Base-by-base conservation (phyloP, 2,329 filamentous ascomycete genomes). In the Setomelanomma holmii region DNA sequence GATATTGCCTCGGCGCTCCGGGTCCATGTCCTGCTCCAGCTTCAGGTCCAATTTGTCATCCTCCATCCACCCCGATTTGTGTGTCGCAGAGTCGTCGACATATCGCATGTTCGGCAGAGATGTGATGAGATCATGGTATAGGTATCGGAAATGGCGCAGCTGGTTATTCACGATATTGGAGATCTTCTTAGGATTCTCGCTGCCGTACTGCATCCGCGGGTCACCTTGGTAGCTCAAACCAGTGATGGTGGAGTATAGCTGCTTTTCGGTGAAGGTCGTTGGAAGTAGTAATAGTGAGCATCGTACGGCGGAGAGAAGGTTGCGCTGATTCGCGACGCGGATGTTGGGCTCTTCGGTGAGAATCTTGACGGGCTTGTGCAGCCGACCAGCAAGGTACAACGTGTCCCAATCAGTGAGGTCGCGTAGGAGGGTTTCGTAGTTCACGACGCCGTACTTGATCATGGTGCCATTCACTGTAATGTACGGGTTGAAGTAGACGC, bases 321-420 rank as follows among this genome's bases (percentile, higher is more conserved):
- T 99, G 74, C 96, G 89, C 75, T 99, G 95, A 75, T 99, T 98
- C 4, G 93, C 91, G 24, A 98, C 85, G 24, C 95, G 90, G 35
- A 99, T 92, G 43, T 88, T 88, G 0, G 95, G 91, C 68, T 99
- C 91, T 72, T 99, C 95, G 44, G 93, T 89, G 16, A 99, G 84
- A 61, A 99, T 98, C 79, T 99, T 98, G 75, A 96, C 95, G 1
- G 95, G 95, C 74, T 99, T 99, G 60, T 99, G 95, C 45, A 99
- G 82, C 27, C 95, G 89, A 4, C 95, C 95, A 5, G 96, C 95
- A n/a, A 99, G 84, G 75, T 99, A 99, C 21, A 99, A 81, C 0
- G 91, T 96, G 57, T 96, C 88, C 95, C 95, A 99, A 52, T 92
- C 86, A 23, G 86, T 89, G 20, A 99, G 83, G 72, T 99, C 95